phyloP scores from a whole-genome alignment of 768 basidiomycete genomes.

The Daedaleopsis nitida region DNA sequence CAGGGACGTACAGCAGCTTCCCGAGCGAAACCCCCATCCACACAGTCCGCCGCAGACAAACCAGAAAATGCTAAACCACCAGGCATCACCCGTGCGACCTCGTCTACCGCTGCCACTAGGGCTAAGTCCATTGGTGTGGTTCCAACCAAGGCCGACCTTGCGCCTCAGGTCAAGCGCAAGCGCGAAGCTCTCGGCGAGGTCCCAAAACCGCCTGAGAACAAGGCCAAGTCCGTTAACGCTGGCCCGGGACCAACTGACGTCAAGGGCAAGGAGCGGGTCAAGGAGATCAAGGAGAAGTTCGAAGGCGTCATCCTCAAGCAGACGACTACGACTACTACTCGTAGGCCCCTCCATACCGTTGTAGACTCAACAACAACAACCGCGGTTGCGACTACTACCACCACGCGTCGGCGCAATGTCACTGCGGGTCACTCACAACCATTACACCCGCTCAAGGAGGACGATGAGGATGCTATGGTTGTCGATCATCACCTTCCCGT shows the following conservation, averaged over 20 bases:
- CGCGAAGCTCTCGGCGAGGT: constrained; percentile 78
- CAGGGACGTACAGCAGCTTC: constrained; percentile 58
- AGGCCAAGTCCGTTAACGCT: constrained; percentile 20
- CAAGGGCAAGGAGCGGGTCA: constrained; percentile 61
- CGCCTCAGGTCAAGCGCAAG: constrained; percentile 66
- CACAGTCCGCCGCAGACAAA: constrained; percentile 38
- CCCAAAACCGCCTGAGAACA: constrained; percentile 55
- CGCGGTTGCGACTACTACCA: constrained; percentile 20
- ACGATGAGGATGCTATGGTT: constrained; percentile 55
- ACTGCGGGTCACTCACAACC: constrained; percentile 29
- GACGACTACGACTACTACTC: constrained; percentile 44
- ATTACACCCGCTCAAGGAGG: constrained; percentile 34
- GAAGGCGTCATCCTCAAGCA: constrained; percentile 65
- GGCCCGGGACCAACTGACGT: constrained; percentile 16
- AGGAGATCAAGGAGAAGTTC: constrained; percentile 45
- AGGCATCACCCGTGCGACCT: constrained; percentile 42
- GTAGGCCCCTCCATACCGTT: constrained; percentile 60
- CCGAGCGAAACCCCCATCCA: constrained; percentile 59
- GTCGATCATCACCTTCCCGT: constrained; percentile 32
- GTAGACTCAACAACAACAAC: constrained; percentile 32
- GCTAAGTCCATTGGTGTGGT: constrained; percentile 49
- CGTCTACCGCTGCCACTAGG: constrained; percentile 53
- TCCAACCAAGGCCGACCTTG: constrained; percentile 48
- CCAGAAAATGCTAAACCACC: constrained; percentile 32
- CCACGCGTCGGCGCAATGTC: constrained; percentile 27